phyloP scores from a whole-genome alignment of 148 eudicot genomes.

The Limonium bicolor region DNA sequence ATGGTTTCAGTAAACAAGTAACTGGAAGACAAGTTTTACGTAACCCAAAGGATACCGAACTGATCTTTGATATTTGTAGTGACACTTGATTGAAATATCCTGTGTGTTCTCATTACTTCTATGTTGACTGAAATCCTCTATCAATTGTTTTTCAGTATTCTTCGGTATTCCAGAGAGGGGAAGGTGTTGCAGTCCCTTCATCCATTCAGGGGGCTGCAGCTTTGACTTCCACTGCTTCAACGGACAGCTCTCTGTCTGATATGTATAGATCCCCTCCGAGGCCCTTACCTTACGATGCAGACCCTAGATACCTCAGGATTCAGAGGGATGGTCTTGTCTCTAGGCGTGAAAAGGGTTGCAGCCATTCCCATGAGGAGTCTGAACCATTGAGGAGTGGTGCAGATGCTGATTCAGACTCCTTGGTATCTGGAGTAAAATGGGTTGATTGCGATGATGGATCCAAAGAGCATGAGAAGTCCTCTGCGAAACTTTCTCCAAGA shows the following conservation, averaged over 20 bases:
- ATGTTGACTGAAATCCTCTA: too few species aligned
- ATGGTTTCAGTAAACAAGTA: too few species aligned
- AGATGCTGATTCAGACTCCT: conserved; percentile 48
- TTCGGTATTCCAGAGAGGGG: conserved; percentile 71
- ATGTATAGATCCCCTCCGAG: conserved; percentile 80
- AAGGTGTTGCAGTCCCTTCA: conserved; percentile 45
- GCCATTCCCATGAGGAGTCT: conserved; percentile 61
- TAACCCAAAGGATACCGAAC: too few species aligned
- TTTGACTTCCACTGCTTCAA: conserved; percentile 33
- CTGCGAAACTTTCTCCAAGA: conserved; percentile 39
- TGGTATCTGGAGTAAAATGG: conserved; percentile 44
- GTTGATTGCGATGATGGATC: conserved; percentile 49
- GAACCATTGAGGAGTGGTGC: conserved; percentile 58
- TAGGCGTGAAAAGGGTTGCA: conserved; percentile 70
- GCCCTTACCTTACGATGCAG: conserved; percentile 80
- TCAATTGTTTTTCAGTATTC: conserved; percentile 65
- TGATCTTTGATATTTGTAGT: too few species aligned
- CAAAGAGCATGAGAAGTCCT: conserved; percentile 41
- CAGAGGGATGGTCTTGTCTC: conserved; percentile 70
- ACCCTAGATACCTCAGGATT: conserved; percentile 47
- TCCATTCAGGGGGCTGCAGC: conserved; percentile 57
- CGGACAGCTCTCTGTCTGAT: conserved; percentile 49
- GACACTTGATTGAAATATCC: too few species aligned
- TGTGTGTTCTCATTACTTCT: too few species aligned
- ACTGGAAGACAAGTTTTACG: too few species aligned